Percentiles rank a stretch among this genome's conserved stretches.
Evolutionary conservation across 371 early-diverging fungal species (phyloP).

Genomic region (Ordospora pajunii): DNA sequence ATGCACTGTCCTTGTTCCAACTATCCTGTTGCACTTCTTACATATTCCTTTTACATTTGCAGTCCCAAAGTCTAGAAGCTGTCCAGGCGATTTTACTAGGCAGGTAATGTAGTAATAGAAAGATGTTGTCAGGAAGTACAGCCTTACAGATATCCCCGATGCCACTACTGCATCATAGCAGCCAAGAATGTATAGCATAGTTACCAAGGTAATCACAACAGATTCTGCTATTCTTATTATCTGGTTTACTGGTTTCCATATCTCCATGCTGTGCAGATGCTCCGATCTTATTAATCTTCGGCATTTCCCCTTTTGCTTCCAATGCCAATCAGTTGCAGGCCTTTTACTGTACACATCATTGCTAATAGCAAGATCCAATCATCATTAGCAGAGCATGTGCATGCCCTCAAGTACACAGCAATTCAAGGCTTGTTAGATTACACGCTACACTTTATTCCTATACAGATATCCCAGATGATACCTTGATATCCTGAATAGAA

Average conservation of each 20-base stretch:
- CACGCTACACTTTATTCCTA: no score
- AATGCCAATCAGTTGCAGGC: background rate
- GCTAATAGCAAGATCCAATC: no score
- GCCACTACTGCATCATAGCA: constrained; percentile 2
- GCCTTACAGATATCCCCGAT: background rate
- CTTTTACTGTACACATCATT: no score
- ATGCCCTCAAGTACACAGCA: no score
- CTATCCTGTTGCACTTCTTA: constrained; percentile 50
- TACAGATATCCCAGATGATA: no score
- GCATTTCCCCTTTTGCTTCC: background rate
- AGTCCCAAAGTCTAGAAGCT: constrained; percentile 23
- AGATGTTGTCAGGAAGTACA: constrained; percentile 24
- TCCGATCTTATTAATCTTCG: background rate
- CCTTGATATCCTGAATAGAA: no score
- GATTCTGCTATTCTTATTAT: background rate
- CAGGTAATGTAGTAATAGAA: constrained; percentile 18
- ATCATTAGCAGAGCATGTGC: no score
- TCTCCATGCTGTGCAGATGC: background rate
- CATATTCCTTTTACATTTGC: constrained; percentile 45
- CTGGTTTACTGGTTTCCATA: background rate
- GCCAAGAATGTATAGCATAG: constrained; percentile 4
- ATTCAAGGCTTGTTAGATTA: no score
- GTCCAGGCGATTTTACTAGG: constrained; percentile 20
- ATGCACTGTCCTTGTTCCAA: constrained; percentile 43
- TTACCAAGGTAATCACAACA: constrained; percentile 3